These are phyloP conservation scores for Cicer cuneatum DNA, from an alignment of 306 rosid genomes.

Conservation along the genomic window DNA sequence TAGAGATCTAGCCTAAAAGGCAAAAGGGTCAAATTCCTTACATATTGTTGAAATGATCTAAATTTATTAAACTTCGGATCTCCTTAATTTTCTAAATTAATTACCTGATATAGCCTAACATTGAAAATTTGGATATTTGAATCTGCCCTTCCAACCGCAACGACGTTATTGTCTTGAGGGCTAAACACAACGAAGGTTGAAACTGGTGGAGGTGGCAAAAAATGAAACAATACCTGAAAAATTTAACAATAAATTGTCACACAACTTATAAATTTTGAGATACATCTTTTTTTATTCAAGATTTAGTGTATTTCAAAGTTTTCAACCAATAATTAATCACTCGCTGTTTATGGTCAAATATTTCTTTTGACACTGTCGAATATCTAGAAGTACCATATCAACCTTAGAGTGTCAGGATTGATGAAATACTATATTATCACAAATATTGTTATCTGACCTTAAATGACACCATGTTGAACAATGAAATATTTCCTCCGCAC, in stretches of 20 bases:
- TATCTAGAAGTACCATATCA: too few species aligned
- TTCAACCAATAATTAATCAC: too few species aligned
- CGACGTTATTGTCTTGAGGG: conserved; percentile 74
- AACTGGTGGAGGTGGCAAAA: conserved; percentile 70
- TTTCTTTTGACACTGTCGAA: too few species aligned
- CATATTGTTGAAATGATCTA: conserved; percentile 21
- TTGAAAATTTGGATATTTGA: conserved; percentile 71
- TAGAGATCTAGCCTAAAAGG: conserved; percentile 55
- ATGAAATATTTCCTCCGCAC: conserved; percentile 63
- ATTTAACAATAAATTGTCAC: conserved; percentile 18
- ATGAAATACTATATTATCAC: neutral
- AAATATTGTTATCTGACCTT: neutral
- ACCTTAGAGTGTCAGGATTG: too few species aligned
- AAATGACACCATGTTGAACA: conserved; percentile 43
- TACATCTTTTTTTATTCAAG: neutral
- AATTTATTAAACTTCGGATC: conserved; percentile 18
- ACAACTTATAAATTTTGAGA: conserved; percentile 18
- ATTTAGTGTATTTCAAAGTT: too few species aligned
- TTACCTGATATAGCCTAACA: conserved; percentile 67
- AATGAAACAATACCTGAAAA: conserved; percentile 62
- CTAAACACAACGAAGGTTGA: conserved; percentile 69
- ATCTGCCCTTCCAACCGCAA: conserved; percentile 80
- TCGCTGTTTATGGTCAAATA: too few species aligned
- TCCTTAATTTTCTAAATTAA: conserved; percentile 8
- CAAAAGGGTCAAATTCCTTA: conserved; percentile 26